Conservation (phyloP, 1,284 basidiomycete genomes). For the Ceratobasidium sp. region DNA sequence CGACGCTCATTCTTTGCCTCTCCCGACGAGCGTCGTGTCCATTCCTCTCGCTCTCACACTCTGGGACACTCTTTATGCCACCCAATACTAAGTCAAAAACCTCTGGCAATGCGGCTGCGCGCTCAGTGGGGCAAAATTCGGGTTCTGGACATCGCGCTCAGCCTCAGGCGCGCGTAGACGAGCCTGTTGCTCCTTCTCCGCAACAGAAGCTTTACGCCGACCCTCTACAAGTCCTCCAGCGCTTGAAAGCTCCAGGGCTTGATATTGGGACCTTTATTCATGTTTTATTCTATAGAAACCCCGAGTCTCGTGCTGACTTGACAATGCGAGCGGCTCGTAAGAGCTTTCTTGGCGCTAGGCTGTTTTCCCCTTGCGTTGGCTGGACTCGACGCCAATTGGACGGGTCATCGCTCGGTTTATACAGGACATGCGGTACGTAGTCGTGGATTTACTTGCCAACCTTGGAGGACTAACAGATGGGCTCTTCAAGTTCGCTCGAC, state of each 20-base stretch:
- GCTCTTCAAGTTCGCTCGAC: slow-evolving; percentile 33
- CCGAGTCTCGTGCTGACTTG: background rate
- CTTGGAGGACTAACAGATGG: slow-evolving; percentile 45
- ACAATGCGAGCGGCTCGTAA: background rate
- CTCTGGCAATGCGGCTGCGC: background rate
- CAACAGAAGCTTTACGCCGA: background rate
- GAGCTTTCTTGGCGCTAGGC: background rate
- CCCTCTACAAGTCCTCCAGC: background rate
- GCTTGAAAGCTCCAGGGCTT: background rate
- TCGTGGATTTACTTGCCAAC: slow-evolving; percentile 49
- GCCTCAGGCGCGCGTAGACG: background rate
- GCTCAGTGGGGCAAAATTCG: background rate
- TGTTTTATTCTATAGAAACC: background rate
- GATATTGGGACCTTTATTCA: background rate
- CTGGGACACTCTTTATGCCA: background rate
- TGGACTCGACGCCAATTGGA: slow-evolving; percentile 58
- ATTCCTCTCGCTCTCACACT: background rate
- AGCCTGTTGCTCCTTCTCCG: background rate
- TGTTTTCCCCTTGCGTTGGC: slow-evolving; percentile 57
- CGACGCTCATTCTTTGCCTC: background rate
- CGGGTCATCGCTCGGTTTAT: slow-evolving; percentile 58
- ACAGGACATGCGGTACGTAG: slow-evolving; percentile 56
- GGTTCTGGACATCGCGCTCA: background rate
- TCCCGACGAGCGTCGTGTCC: background rate
- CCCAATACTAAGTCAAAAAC: background rate